These are phyloP conservation scores for Epichloe gansuensis DNA, from an alignment of 2,329 filamentous ascomycete species.

Conservation along the genomic window DNA sequence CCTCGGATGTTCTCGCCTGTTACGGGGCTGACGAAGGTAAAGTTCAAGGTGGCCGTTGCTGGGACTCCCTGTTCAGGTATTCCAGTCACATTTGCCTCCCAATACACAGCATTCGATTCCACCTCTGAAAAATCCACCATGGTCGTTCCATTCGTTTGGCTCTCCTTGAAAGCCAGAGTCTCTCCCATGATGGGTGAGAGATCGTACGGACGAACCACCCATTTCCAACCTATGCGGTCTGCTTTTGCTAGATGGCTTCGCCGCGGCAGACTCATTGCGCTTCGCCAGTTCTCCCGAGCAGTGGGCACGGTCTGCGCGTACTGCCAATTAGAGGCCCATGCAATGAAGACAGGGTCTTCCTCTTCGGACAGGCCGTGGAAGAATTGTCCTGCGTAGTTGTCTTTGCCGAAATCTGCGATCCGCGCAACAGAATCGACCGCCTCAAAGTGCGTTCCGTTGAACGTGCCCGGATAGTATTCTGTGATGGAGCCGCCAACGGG, in stretches of 20 bases:
- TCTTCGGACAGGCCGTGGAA: constrained; percentile 15
- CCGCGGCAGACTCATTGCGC: constrained; percentile 27
- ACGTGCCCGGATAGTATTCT: constrained; percentile 44
- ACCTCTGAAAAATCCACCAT: constrained; percentile 37
- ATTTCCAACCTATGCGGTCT: constrained; percentile 35
- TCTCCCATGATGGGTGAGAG: constrained; percentile 32
- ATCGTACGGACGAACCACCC: constrained; percentile 38
- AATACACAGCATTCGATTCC: constrained; percentile 37
- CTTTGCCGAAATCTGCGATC: constrained; percentile 22
- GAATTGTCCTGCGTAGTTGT: constrained; percentile 24
- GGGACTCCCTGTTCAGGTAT: constrained; percentile 11
- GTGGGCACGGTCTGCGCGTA: constrained; percentile 20
- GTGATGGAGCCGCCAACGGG: constrained; percentile 42
- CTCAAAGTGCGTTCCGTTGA: constrained; percentile 52
- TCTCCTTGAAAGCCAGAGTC: constrained; percentile 28
- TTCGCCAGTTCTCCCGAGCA: constrained; percentile 19
- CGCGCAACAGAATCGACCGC: constrained; percentile 16
- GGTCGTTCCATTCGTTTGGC: constrained; percentile 34
- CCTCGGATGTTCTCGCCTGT: constrained; percentile 16
- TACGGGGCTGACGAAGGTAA: constrained; percentile 14
- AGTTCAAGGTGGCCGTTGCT: constrained; percentile 15
- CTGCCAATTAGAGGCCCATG: constrained; percentile 25
- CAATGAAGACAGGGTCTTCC: constrained; percentile 19
- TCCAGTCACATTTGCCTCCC: constrained; percentile 39
- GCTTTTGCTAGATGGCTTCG: constrained; percentile 37